Evolutionary conservation across 129 eudicot genomes (phyloP), one percentile per base, ranked within the genome.

Genomic region (Saussurea involucrata): DNA sequence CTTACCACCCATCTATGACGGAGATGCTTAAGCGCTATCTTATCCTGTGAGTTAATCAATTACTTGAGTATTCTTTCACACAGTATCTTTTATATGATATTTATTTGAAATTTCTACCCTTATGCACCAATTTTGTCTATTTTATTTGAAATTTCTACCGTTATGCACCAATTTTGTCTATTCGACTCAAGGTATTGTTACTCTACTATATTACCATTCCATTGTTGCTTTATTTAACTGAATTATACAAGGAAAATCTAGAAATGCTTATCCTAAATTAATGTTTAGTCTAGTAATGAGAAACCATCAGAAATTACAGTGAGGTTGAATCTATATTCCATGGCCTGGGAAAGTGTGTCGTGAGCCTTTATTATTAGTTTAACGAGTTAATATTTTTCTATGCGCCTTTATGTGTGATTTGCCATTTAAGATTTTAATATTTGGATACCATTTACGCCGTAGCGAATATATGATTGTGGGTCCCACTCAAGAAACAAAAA

Each of bases 11-110:
- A 63, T 90, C 97, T 66, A 82, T 74, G 42, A 66, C 53, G 66
- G 99, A 92, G 88, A 92, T 92, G 97, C 81, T 90, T 76, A 86
- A 75, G 29, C 88, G 96, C 76, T 92, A 92, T 55, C 55, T 75
- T 42, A 85, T 92, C 85, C 84, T 95, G 99, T 95, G 83, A 95
- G 99, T 87, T 68, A 36, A 53, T 73, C 3, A 10, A 57, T 3
- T 60, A 36, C 61, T 58, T 10, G 36, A n/a, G n/a, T 28, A 33
- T 58, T 42, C 34, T 73, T 61, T 61, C 17, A 27, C 46, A 63
- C 75, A n/a, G 44, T 20, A 27, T 27, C 10, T 15, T 20, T 67
- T 28, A 17, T 58, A 1, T 4, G 27, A 60, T 60, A 22, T 60
- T 60, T 22, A 60, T 60, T 60, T 60, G 15, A 60, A 21, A 37